phyloP scores from a whole-genome alignment of 2,329 filamentous ascomycete genomes.

The Ceratocystis huliohia region DNA sequence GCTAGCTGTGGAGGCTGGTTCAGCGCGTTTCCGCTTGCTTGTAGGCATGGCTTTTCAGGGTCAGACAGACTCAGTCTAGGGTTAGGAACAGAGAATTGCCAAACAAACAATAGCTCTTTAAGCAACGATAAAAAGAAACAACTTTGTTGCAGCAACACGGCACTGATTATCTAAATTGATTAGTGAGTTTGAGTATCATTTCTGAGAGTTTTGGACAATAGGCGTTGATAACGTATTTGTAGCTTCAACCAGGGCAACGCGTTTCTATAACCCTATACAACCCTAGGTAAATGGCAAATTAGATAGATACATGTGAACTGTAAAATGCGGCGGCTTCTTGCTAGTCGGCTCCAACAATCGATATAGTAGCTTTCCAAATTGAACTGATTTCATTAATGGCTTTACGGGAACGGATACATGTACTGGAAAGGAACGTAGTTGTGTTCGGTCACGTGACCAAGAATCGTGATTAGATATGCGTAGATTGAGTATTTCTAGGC shows the following conservation, averaged over 20 bases:
- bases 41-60: constrained; percentile 5
- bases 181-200: too few species aligned
- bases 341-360: too few species aligned
- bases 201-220: not conserved
- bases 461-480: too few species aligned
- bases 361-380: too few species aligned
- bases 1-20: not conserved
- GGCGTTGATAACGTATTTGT: not conserved
- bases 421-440: too few species aligned
- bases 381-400: too few species aligned
- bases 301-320: too few species aligned
- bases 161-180: too few species aligned
- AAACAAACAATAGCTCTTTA: not conserved
- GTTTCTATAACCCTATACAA: constrained; percentile 1
- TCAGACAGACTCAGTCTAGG: not conserved
- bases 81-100: not conserved
- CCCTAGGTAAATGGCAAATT: not conserved
- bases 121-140: not conserved
- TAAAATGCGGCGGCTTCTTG: too few species aligned
- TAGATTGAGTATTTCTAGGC: too few species aligned
- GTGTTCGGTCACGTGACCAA: too few species aligned
- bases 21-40: constrained; percentile 13
- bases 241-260: constrained; percentile 2
- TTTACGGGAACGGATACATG: too few species aligned
- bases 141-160: not conserved